A percentile compares a stretch with the other conserved stretches of the same genome.
Conservation (phyloP, 208 protist genomes). For the Entamoeba nuttalli region DNA sequence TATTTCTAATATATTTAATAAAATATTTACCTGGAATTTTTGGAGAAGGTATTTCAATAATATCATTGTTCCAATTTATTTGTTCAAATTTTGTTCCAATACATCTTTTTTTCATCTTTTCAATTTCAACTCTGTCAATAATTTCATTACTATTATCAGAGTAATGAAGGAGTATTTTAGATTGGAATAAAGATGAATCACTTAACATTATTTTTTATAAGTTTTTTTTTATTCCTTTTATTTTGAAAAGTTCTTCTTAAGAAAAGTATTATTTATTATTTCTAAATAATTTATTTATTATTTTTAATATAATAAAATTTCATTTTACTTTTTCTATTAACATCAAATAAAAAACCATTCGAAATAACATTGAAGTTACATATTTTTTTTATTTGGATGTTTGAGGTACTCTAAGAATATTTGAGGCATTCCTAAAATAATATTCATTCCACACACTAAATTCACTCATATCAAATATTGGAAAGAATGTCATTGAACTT, state of each 20-base stretch:
- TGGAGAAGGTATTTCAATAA: background rate
- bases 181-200: background rate
- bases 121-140: background rate
- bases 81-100: background rate
- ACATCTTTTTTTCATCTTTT: background rate
- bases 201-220: too few species aligned
- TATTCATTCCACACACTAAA: background rate
- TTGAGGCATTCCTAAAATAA: background rate
- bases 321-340: too few species aligned
- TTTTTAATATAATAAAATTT: too few species aligned
- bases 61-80: background rate
- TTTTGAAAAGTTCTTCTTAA: too few species aligned
- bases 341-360: too few species aligned
- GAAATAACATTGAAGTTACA: too few species aligned
- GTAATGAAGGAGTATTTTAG: background rate
- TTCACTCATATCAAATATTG: background rate
- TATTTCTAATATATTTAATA: background rate
- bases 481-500: background rate
- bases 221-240: too few species aligned
- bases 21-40: background rate
- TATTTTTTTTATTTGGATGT: background rate
- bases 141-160: background rate
- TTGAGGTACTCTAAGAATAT: background rate
- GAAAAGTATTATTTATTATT: too few species aligned
- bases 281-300: too few species aligned